Conservation (phyloP, 208 protist species). For the Acanthamoeba quina region DNA sequence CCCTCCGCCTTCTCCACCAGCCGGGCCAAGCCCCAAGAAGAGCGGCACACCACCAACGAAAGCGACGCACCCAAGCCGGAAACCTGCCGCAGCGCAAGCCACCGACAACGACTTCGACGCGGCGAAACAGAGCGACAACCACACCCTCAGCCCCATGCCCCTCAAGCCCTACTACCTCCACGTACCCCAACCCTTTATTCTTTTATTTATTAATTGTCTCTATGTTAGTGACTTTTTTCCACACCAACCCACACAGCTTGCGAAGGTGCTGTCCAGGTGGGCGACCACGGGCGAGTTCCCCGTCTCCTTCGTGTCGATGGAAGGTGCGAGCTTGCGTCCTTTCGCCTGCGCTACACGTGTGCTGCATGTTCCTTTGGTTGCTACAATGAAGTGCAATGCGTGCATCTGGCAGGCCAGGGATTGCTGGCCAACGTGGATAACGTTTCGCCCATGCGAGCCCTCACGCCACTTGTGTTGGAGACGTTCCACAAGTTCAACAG, state of each 20-base stretch:
- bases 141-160: conserved; percentile 1
- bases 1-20: not conserved
- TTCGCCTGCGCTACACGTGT: not conserved
- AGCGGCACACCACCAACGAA: too few relatives aligned
- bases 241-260: too few relatives aligned
- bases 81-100: not conserved
- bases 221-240: too few relatives aligned
- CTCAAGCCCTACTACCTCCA: conserved; percentile 63
- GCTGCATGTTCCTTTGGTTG: too few relatives aligned
- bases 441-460: not conserved
- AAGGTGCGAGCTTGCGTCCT: not conserved
- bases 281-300: conserved; percentile 27
- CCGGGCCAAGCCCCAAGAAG: not conserved
- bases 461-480: conserved; percentile 34
- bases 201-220: too few relatives aligned
- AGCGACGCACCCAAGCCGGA: not conserved
- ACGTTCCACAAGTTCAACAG: not conserved
- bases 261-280: conserved; percentile 7
- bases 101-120: not conserved
- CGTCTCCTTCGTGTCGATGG: conserved; percentile 30
- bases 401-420: not conserved
- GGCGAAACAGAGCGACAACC: not conserved
- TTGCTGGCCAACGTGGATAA: not conserved
- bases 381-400: too few relatives aligned
- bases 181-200: not conserved